Evolutionary conservation across 2,329 filamentous ascomycete genomes (phyloP).

Genomic region (Allantophomopsis lycopodina): DNA sequence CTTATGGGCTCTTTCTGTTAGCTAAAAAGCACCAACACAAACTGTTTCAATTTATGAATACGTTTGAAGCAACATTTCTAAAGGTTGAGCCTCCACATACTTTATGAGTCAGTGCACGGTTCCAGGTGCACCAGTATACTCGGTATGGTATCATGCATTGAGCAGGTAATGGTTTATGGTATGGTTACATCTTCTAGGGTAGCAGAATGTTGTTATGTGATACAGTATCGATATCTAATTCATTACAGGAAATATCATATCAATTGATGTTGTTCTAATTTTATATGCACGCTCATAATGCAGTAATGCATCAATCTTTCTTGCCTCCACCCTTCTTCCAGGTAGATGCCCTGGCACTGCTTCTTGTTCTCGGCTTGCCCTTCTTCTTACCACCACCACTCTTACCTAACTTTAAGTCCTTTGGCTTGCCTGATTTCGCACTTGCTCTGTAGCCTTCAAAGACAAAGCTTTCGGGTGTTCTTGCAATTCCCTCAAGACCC

Average conservation of each 20-base stretch:
- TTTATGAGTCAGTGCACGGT: too few relatives aligned
- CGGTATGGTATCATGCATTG: too few relatives aligned
- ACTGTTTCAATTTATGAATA: slow-evolving; percentile 12
- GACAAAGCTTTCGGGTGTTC: slow-evolving; percentile 57
- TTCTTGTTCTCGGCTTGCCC: slow-evolving; percentile 23
- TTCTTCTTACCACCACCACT: slow-evolving; percentile 37
- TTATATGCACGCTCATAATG: too few relatives aligned
- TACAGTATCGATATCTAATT: too few relatives aligned
- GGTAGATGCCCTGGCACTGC: slow-evolving; percentile 17
- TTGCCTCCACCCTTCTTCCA: slow-evolving; percentile 23
- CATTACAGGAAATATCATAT: too few relatives aligned
- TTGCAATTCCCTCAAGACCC: slow-evolving; percentile 20
- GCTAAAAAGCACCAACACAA: slow-evolving; percentile 8
- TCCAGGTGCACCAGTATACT: too few relatives aligned
- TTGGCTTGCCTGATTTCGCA: slow-evolving; percentile 48
- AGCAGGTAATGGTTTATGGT: too few relatives aligned
- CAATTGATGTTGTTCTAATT: too few relatives aligned
- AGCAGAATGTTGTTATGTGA: too few relatives aligned
- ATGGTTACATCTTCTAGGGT: too few relatives aligned
- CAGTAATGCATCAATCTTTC: slow-evolving; percentile 8
- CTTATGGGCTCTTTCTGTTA: slow-evolving; percentile 14
- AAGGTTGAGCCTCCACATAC: too few relatives aligned
- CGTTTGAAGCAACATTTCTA: slow-evolving; percentile 6
- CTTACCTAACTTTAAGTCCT: slow-evolving; percentile 43
- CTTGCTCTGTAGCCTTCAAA: slow-evolving; percentile 72